These are phyloP conservation scores for Withania somnifera DNA, from an alignment of 305 asterid species.

Conservation along the genomic window DNA sequence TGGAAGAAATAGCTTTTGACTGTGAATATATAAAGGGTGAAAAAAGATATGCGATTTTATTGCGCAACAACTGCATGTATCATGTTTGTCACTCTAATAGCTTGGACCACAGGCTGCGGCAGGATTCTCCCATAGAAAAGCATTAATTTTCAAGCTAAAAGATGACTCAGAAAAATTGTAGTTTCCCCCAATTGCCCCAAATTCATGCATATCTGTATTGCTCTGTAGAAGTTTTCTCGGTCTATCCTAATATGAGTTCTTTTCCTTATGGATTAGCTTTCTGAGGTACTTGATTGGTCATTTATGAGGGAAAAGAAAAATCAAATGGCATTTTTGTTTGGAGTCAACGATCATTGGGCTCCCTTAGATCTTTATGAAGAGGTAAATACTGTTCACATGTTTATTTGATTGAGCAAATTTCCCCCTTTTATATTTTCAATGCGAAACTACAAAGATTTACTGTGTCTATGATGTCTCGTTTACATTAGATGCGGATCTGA, in stretches of 20 bases:
- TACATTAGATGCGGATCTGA: background rate
- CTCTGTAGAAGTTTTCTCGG: background rate
- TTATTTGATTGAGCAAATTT: background rate
- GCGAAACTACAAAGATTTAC: background rate
- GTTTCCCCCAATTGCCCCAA: background rate
- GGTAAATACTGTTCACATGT: constrained; percentile 29
- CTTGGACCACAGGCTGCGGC: background rate
- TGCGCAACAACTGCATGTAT: background rate
- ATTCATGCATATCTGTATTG: background rate
- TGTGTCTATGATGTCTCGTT: background rate
- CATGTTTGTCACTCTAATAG: background rate
- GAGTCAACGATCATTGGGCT: constrained; percentile 91
- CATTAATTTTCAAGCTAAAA: background rate
- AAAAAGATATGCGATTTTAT: background rate
- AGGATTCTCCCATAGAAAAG: background rate
- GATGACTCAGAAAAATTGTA: background rate
- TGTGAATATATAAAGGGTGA: background rate
- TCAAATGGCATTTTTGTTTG: constrained; percentile 63
- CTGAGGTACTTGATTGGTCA: constrained; percentile 59
- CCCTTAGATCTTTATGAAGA: constrained; percentile 66
- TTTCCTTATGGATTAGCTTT: constrained; percentile 31
- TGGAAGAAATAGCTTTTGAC: background rate
- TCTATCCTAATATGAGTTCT: background rate
- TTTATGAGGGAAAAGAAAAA: constrained; percentile 48
- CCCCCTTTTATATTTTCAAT: background rate